phyloP scores from a whole-genome alignment of 768 basidiomycete genomes.

The Suillus paluster region DNA sequence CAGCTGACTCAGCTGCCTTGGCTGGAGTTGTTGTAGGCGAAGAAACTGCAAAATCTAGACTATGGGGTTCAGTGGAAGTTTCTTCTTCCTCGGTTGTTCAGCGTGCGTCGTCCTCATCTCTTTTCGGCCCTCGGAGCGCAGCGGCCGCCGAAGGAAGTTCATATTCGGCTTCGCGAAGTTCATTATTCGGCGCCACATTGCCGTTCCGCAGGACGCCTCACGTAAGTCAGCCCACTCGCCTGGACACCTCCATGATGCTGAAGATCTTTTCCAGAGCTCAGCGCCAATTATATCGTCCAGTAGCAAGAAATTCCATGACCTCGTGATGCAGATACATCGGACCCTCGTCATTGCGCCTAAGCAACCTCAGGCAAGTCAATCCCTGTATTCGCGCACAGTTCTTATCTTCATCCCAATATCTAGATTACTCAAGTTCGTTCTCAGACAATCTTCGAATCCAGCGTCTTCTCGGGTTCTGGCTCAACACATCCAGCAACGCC shows the following conservation, averaged over 20 bases:
- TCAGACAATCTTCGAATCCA: neutral
- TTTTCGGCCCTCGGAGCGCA: constrained; percentile 20
- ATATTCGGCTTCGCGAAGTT: constrained; percentile 41
- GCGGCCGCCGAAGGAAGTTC: constrained; percentile 5
- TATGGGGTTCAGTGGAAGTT: constrained; percentile 3
- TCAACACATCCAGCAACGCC: neutral
- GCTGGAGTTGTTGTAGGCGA: neutral
- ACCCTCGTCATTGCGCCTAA: constrained; percentile 64
- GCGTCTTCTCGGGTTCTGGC: neutral
- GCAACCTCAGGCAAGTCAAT: constrained; percentile 44
- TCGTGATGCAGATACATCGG: constrained; percentile 70
- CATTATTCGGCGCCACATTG: constrained; percentile 47
- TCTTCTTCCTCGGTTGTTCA: constrained; percentile 2
- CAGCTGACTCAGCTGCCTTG: neutral
- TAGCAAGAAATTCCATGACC: constrained; percentile 47
- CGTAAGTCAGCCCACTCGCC: neutral
- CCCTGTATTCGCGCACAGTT: neutral
- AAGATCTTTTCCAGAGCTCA: neutral
- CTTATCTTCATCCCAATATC: neutral
- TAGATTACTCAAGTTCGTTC: neutral
- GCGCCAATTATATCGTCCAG: neutral
- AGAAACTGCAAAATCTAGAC: constrained; percentile 6
- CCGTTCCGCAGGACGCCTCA: neutral
- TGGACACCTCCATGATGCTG: neutral
- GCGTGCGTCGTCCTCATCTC: constrained; percentile 30